Evolutionary conservation across 257 asterid genomes (phyloP).

Genomic region (Cordia subcordata): DNA sequence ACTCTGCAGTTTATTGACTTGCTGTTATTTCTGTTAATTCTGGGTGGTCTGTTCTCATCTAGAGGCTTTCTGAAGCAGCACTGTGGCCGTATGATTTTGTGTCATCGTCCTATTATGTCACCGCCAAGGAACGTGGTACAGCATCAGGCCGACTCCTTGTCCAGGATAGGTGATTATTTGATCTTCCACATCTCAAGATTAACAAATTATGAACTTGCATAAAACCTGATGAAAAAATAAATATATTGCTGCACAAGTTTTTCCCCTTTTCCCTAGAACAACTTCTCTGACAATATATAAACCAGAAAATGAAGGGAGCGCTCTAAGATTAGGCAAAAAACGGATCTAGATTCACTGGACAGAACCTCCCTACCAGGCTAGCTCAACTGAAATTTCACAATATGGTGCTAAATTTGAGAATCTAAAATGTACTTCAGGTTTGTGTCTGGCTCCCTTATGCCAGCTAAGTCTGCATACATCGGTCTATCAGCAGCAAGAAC

Average conservation of each 20-base stretch:
- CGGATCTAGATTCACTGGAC: too few relatives aligned
- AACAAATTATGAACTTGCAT: too few relatives aligned
- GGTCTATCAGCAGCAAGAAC: conserved; percentile 48
- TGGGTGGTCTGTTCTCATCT: not conserved
- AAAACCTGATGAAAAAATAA: too few relatives aligned
- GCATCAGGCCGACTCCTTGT: conserved; percentile 40
- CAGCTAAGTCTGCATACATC: conserved; percentile 39
- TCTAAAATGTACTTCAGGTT: conserved; percentile 21
- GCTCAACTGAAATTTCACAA: too few relatives aligned
- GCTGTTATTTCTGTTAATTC: not conserved
- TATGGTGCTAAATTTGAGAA: too few relatives aligned
- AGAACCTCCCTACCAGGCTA: too few relatives aligned
- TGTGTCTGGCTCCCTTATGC: conserved; percentile 31
- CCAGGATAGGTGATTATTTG: conserved; percentile 33
- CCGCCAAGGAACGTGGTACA: conserved; percentile 42
- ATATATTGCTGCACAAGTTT: too few relatives aligned
- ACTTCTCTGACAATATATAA: too few relatives aligned
- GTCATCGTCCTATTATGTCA: conserved; percentile 43
- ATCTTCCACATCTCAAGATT: too few relatives aligned
- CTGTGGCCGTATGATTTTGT: conserved; percentile 41
- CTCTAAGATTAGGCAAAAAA: too few relatives aligned
- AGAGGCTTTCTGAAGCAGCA: conserved; percentile 36
- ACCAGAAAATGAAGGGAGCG: too few relatives aligned
- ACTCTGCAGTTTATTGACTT: not conserved
- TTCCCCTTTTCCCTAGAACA: too few relatives aligned